These are phyloP conservation scores for Grigorovia yakushimaensis DNA, from an alignment of 805 yeast species.

Conservation along the genomic window DNA sequence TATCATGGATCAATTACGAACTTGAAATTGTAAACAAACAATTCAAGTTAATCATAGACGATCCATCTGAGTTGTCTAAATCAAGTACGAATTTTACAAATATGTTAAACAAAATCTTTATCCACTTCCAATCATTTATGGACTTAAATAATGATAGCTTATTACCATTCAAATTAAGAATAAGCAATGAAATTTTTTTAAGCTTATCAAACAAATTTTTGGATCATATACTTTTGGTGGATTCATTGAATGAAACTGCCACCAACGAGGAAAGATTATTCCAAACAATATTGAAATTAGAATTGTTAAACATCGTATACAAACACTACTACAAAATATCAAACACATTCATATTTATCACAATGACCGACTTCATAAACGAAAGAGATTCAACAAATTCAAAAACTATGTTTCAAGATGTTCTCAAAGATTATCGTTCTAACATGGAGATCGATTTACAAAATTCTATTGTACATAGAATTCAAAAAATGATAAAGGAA, in stretches of 20 bases:
- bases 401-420: constrained; percentile 25
- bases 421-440: constrained; percentile 20
- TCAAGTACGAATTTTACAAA: constrained; percentile 34
- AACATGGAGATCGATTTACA: constrained; percentile 23
- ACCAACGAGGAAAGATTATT: constrained; percentile 18
- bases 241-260: constrained; percentile 12
- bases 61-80: constrained; percentile 10
- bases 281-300: constrained; percentile 20
- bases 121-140: constrained; percentile 32
- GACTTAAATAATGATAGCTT: constrained; percentile 13
- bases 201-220: constrained; percentile 17
- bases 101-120: constrained; percentile 36
- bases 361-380: constrained; percentile 18
- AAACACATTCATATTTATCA: constrained; percentile 12
- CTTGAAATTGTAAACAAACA: constrained; percentile 35
- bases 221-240: constrained; percentile 14
- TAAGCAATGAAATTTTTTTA: constrained; percentile 22
- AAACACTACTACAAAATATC: constrained; percentile 13
- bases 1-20: constrained; percentile 42
- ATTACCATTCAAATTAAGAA: constrained; percentile 17
- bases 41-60: constrained; percentile 34
- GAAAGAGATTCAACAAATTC: constrained; percentile 13
- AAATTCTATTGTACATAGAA: constrained; percentile 24
- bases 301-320: constrained; percentile 12
- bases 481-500: constrained; percentile 22